Percentiles rank a stretch among this genome's conserved stretches.
Conservation (phyloP, 2,329 filamentous ascomycete genomes). For the Didymella pomorum region DNA sequence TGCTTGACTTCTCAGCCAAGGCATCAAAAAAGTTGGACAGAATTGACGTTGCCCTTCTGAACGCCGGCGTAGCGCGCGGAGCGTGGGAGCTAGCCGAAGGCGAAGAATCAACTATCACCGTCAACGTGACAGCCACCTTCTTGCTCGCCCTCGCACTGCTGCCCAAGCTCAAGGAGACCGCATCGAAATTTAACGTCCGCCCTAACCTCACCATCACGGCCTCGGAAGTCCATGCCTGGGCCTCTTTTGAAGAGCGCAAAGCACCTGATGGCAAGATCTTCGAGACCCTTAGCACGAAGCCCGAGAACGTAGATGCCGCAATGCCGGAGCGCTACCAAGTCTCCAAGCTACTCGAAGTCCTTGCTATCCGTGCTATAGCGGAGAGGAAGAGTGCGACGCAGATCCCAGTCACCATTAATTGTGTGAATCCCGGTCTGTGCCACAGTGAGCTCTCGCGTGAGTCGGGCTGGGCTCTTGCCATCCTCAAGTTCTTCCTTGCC, state of each 20-base stretch:
- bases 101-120: constrained; percentile 57
- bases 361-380: constrained; percentile 32
- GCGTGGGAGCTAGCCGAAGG: constrained; percentile 34
- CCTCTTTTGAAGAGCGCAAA: constrained; percentile 25
- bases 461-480: constrained; percentile 23
- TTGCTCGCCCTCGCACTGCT: constrained; percentile 59
- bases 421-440: constrained; percentile 21
- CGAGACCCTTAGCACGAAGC: constrained; percentile 19
- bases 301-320: not conserved
- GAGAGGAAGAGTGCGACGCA: constrained; percentile 11
- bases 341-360: constrained; percentile 38
- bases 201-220: constrained; percentile 27
- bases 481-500: constrained; percentile 34
- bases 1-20: constrained; percentile 30
- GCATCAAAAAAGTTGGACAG: constrained; percentile 30
- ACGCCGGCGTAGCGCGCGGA: constrained; percentile 42
- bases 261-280: constrained; percentile 33
- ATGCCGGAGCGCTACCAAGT: constrained; percentile 20
- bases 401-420: constrained; percentile 39
- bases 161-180: constrained; percentile 39
- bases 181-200: constrained; percentile 20
- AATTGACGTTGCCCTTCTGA: constrained; percentile 45
- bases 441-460: constrained; percentile 44
- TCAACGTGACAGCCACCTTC: constrained; percentile 61
- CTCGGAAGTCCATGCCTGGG: constrained; percentile 22